These are phyloP conservation scores for Aureobasidium sp. DNA, from an alignment of 2,329 filamentous ascomycete genomes.

Conservation along the genomic window DNA sequence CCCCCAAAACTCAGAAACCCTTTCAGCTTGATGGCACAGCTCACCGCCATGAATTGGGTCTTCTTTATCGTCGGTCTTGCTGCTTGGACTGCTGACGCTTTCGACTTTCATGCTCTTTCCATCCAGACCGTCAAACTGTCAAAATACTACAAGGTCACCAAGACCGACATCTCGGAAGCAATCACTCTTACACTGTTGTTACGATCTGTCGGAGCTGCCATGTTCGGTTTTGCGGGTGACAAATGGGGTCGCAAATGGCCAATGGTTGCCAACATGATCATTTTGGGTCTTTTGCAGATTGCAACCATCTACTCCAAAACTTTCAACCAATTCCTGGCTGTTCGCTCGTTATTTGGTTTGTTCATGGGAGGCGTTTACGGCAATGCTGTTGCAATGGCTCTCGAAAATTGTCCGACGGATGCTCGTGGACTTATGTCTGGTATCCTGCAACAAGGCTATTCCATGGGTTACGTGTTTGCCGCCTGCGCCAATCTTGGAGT, in stretches of 20 bases:
- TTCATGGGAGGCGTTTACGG: conserved; percentile 75
- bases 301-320: conserved; percentile 68
- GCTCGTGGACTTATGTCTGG: conserved; percentile 74
- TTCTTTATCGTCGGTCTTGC: conserved; percentile 66
- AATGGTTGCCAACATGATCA: conserved; percentile 65
- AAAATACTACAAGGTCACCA: conserved; percentile 48
- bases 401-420: conserved; percentile 61
- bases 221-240: conserved; percentile 70
- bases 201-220: conserved; percentile 63
- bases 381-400: conserved; percentile 67
- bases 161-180: conserved; percentile 63
- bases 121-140: conserved; percentile 68
- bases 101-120: conserved; percentile 73
- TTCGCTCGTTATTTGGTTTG: conserved; percentile 63
- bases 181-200: conserved; percentile 69
- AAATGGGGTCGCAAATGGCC: conserved; percentile 76
- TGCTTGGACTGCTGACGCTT: conserved; percentile 74
- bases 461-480: conserved; percentile 69
- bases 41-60: conserved; percentile 59
- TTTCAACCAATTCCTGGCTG: conserved; percentile 65
- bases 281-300: conserved; percentile 61
- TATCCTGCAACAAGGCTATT: conserved; percentile 74
- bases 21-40: conserved; percentile 55
- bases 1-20: conserved; percentile 62
- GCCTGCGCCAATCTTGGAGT: conserved; percentile 68